A percentile compares a stretch with the other conserved stretches of the same genome.
phyloP scores from a whole-genome alignment of 2,329 filamentous ascomycete species.

The Daldinia eschscholtzii region DNA sequence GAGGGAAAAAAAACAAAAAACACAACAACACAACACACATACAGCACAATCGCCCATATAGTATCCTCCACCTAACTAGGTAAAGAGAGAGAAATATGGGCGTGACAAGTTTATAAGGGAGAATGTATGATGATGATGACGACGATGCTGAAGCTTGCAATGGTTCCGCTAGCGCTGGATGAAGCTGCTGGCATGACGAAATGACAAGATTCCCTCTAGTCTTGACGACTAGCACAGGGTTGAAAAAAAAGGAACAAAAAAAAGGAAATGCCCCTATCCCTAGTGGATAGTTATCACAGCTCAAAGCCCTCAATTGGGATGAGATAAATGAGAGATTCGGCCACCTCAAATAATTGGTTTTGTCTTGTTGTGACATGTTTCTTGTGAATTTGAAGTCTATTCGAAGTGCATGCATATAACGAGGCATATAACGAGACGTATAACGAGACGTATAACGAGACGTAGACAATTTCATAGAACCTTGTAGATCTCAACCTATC shows the following conservation, averaged over 20 bases:
- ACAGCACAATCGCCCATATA: conserved; percentile 15
- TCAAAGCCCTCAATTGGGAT: conserved; percentile 53
- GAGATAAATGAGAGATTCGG: conserved; percentile 56
- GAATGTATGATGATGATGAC: conserved; percentile 12
- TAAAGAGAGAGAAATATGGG: conserved; percentile 29
- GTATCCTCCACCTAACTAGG: conserved; percentile 12
- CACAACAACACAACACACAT: background rate
- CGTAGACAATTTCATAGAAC: background rate
- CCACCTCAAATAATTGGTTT: conserved; percentile 50
- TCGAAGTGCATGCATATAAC: no score
- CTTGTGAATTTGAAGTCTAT: background rate
- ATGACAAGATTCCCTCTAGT: conserved; percentile 29
- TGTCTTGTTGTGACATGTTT: conserved; percentile 25
- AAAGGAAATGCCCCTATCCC: conserved; percentile 45
- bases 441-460: background rate
- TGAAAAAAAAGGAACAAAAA: conserved; percentile 24
- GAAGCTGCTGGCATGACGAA: conserved; percentile 35
- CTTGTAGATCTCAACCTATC: conserved; percentile 5
- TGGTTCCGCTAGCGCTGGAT: conserved; percentile 36
- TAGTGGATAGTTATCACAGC: conserved; percentile 47
- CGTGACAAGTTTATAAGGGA: conserved; percentile 28
- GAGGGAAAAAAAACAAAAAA: conserved; percentile 19
- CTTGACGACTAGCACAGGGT: conserved; percentile 42
- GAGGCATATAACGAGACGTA: conserved; percentile 1
- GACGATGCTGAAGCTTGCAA: conserved; percentile 29